phyloP scores from a whole-genome alignment of 352 stramenopile genomes.

The Globisporangium megalacanthum region DNA sequence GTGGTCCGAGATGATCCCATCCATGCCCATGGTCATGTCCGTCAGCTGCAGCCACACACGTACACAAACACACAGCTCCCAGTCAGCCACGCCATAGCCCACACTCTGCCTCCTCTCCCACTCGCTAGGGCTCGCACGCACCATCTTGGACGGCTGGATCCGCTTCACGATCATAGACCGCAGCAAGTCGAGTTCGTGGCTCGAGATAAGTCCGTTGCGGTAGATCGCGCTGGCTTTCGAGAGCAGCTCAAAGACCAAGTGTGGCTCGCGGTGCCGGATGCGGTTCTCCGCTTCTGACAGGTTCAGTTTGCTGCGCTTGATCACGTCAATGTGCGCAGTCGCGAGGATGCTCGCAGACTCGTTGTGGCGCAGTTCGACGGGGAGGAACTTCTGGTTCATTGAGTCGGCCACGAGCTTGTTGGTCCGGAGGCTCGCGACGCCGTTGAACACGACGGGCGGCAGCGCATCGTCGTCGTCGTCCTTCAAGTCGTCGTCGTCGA shows the following conservation, averaged over 20 bases:
- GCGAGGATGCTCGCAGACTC: constrained; percentile 53
- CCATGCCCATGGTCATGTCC: constrained; percentile 82
- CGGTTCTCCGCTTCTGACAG: constrained; percentile 75
- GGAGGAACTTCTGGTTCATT: constrained; percentile 82
- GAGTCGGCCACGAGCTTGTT: constrained; percentile 75
- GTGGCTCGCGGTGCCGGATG: constrained; percentile 76
- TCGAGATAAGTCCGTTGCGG: constrained; percentile 71
- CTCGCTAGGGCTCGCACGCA: constrained; percentile 10
- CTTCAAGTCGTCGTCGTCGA: constrained; percentile 35
- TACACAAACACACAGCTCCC: not conserved
- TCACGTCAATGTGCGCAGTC: constrained; percentile 74
- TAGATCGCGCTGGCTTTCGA: constrained; percentile 85
- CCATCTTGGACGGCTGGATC: constrained; percentile 83
- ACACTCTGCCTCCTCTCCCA: not conserved
- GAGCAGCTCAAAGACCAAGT: constrained; percentile 77
- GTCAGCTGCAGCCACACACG: constrained; percentile 38
- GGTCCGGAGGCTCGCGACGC: constrained; percentile 49
- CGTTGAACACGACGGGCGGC: constrained; percentile 49
- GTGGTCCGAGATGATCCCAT: constrained; percentile 82
- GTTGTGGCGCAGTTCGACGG: constrained; percentile 44
- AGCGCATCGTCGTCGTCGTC: constrained; percentile 50
- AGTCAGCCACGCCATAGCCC: not conserved
- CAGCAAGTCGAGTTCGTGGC: constrained; percentile 67
- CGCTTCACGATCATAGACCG: constrained; percentile 72
- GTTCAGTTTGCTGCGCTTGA: constrained; percentile 79